These are phyloP conservation scores for Trypanosoma rangeli DNA, from an alignment of 208 protist genomes.

Conservation along the genomic window DNA sequence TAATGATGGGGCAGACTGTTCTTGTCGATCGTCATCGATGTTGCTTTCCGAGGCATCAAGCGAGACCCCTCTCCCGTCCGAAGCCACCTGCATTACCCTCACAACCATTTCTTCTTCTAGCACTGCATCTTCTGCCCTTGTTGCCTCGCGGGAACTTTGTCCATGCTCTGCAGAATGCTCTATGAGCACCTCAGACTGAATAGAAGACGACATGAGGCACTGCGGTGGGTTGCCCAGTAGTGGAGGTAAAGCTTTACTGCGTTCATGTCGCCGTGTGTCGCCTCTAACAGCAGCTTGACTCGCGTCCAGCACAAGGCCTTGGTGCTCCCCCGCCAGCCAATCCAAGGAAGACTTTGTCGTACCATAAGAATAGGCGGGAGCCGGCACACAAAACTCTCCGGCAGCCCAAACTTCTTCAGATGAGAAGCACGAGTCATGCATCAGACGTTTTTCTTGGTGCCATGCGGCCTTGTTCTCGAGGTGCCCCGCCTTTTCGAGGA, in stretches of 20 bases:
- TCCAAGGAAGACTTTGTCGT: background rate
- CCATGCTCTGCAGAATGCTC: background rate
- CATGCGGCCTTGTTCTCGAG: slow-evolving; percentile 16
- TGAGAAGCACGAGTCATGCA: background rate
- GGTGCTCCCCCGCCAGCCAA: background rate
- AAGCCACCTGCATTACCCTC: background rate
- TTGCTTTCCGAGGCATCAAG: background rate
- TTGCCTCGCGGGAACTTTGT: background rate
- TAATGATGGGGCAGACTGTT: background rate
- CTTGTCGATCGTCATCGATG: background rate
- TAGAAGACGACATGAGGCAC: background rate
- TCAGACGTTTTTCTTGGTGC: background rate
- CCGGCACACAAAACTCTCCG: background rate
- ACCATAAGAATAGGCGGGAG: background rate
- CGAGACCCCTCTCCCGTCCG: background rate
- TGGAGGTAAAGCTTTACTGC: background rate
- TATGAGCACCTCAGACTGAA: background rate
- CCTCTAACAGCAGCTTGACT: background rate
- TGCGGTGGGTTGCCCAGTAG: background rate
- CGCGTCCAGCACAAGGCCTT: background rate
- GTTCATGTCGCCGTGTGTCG: background rate
- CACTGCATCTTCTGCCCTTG: no score
- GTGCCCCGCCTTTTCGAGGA: slow-evolving; percentile 10
- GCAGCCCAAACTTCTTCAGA: slow-evolving; percentile 4
- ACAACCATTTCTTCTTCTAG: background rate